These are phyloP conservation scores for Sporothrix pallida DNA, from an alignment of 2,329 filamentous ascomycete species.

Conservation along the genomic window DNA sequence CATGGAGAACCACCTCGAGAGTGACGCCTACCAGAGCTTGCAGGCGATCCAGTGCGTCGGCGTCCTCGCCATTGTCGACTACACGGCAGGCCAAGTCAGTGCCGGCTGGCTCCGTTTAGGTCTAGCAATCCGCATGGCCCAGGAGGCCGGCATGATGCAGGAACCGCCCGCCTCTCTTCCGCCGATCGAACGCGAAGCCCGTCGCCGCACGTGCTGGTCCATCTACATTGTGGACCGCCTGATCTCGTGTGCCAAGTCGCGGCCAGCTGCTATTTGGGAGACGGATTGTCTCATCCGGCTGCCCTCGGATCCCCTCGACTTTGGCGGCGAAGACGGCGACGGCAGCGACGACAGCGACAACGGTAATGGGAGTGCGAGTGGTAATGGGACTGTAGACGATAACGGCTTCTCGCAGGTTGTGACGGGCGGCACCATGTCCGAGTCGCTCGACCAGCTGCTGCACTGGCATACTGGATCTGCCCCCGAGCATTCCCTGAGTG, in stretches of 20 bases:
- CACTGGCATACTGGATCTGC: neutral
- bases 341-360: neutral
- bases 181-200: neutral
- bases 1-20: neutral
- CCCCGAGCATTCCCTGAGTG: neutral
- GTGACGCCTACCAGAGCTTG: neutral
- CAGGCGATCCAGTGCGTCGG: conserved; percentile 1
- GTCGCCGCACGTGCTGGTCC: conserved; percentile 8
- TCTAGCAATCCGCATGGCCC: neutral
- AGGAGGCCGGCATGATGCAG: conserved; percentile 11
- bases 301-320: neutral
- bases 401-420: neutral
- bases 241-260: conserved; percentile 2
- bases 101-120: neutral
- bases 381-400: too few relatives aligned
- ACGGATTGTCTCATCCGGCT: neutral
- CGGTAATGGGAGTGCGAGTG: neutral
- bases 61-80: neutral
- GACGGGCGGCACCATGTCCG: neutral
- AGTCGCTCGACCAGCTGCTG: neutral
- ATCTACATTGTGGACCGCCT: conserved; percentile 5
- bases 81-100: conserved; percentile 2
- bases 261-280: neutral
- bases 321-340: neutral
- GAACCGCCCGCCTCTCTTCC: neutral